A percentile compares a stretch with the other conserved stretches of the same genome.
Conservation (phyloP, 257 asterid genomes). For the Gentiana straminea region DNA sequence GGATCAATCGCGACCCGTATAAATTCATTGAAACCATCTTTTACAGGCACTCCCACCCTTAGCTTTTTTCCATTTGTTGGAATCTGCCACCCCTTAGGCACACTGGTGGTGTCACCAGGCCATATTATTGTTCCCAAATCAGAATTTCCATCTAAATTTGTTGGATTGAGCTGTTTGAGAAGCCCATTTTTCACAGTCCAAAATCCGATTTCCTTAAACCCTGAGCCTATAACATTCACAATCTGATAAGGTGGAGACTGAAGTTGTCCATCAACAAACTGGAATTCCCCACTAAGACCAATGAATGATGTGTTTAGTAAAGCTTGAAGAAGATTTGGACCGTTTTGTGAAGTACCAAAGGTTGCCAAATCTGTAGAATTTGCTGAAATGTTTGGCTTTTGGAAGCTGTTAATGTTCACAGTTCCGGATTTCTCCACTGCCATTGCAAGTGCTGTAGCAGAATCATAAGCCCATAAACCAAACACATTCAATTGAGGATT, state of each 20-base stretch:
- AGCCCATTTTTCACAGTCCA: slow-evolving; percentile 34
- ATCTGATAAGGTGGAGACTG: slow-evolving; percentile 29
- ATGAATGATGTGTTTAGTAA: slow-evolving; percentile 16
- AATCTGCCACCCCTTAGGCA: slow-evolving; percentile 46
- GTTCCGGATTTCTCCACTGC: slow-evolving; percentile 21
- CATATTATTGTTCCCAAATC: slow-evolving; percentile 22
- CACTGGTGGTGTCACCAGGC: slow-evolving; percentile 29
- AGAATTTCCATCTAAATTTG: background rate
- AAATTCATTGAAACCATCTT: slow-evolving; percentile 26
- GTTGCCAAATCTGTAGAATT: slow-evolving; percentile 25
- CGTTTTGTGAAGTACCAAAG: slow-evolving; percentile 27
- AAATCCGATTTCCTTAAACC: slow-evolving; percentile 25
- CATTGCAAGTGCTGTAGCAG: slow-evolving; percentile 21
- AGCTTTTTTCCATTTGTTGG: slow-evolving; percentile 21
- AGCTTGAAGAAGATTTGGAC: slow-evolving; percentile 17
- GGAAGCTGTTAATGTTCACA: background rate
- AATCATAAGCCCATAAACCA: slow-evolving; percentile 49
- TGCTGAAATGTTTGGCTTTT: slow-evolving; percentile 3
- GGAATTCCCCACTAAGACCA: slow-evolving; percentile 44
- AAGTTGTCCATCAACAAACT: slow-evolving; percentile 22
- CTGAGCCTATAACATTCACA: slow-evolving; percentile 35
- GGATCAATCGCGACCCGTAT: slow-evolving; percentile 20
- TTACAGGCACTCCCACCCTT: slow-evolving; percentile 31
- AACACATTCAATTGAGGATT: slow-evolving; percentile 22
- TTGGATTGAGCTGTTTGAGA: slow-evolving; percentile 2